phyloP scores from a whole-genome alignment of 2,329 filamentous ascomycete species.

The Raffaelea ambrosiae region DNA sequence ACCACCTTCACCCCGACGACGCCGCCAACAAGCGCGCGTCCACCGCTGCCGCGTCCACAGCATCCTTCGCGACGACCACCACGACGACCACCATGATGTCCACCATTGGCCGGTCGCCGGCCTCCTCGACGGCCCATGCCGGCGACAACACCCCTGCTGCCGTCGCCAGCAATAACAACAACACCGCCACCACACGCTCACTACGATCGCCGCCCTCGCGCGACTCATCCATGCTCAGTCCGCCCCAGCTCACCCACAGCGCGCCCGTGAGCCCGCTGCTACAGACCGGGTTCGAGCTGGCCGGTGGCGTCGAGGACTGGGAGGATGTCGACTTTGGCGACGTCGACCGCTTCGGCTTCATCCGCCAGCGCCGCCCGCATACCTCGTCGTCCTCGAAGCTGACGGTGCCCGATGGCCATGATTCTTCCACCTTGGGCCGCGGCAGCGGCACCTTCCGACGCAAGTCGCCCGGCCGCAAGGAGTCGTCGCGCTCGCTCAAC shows the following conservation, averaged over 20 bases:
- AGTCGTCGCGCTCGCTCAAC: slow-evolving; percentile 50
- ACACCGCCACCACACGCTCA: not conserved
- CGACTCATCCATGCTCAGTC: slow-evolving; percentile 25
- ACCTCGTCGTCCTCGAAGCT: slow-evolving; percentile 39
- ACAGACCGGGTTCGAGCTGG: slow-evolving; percentile 34
- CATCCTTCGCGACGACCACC: slow-evolving; percentile 4
- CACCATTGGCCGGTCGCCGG: not conserved
- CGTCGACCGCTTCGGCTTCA: slow-evolving; percentile 63
- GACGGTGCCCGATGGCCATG: slow-evolving; percentile 4
- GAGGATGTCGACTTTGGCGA: slow-evolving; percentile 52
- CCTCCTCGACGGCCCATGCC: not conserved
- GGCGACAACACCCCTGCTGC: not conserved
- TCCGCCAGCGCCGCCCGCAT: slow-evolving; percentile 35
- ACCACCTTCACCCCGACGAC: not conserved
- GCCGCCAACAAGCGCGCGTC: not conserved
- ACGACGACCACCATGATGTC: slow-evolving; percentile 1
- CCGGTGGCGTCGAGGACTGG: slow-evolving; percentile 58
- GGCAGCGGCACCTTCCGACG: not conserved
- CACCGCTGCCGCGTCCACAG: not conserved
- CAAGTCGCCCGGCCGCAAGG: slow-evolving; percentile 38
- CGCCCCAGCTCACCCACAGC: slow-evolving; percentile 26
- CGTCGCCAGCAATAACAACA: not conserved
- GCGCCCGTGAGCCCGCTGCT: not conserved
- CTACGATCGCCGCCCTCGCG: not conserved
- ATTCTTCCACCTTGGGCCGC: not conserved